phyloP scores from a whole-genome alignment of 495 filamentous ascomycete genomes.

The Halenospora varia region DNA sequence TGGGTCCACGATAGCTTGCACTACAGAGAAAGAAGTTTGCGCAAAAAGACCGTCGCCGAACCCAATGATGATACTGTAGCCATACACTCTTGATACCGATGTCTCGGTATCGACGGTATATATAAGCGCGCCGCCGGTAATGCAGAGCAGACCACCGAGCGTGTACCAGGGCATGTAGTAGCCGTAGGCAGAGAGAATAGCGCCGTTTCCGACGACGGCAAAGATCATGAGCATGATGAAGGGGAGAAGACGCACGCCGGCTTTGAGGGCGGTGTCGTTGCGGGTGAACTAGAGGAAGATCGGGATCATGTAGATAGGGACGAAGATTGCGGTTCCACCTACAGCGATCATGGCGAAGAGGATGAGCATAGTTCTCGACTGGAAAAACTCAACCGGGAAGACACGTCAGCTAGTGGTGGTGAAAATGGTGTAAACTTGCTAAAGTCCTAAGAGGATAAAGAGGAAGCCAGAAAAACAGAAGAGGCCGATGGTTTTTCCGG shows the following conservation, averaged over 20 bases:
- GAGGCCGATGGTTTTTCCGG: too few species aligned
- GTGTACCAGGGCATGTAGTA: conserved; percentile 60
- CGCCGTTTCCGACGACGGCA: conserved; percentile 43
- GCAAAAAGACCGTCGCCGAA: conserved; percentile 48
- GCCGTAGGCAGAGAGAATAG: conserved; percentile 42
- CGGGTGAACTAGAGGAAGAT: conserved; percentile 58
- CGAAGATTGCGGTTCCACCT: conserved; percentile 31
- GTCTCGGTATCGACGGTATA: conserved; percentile 35
- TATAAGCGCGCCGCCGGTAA: conserved; percentile 49
- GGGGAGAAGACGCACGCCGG: conserved; percentile 55
- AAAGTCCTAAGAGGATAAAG: too few species aligned
- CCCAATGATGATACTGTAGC: conserved; percentile 48
- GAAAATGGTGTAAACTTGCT: conserved; percentile 47
- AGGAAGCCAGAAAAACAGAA: too few species aligned
- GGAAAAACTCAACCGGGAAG: conserved; percentile 51
- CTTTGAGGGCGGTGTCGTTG: conserved; percentile 41
- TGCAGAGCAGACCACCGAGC: conserved; percentile 38
- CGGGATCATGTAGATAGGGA: conserved; percentile 45
- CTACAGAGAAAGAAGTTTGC: conserved; percentile 51
- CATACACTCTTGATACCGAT: conserved; percentile 45
- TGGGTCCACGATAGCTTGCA: conserved; percentile 40
- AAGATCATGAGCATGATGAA: conserved; percentile 48
- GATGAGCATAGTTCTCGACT: conserved; percentile 36
- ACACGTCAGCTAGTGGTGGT: conserved; percentile 44
- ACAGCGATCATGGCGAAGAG: conserved; percentile 38